Base-by-base conservation (phyloP, 805 yeast species). In the Saccharomycopsis fibuligera region DNA sequence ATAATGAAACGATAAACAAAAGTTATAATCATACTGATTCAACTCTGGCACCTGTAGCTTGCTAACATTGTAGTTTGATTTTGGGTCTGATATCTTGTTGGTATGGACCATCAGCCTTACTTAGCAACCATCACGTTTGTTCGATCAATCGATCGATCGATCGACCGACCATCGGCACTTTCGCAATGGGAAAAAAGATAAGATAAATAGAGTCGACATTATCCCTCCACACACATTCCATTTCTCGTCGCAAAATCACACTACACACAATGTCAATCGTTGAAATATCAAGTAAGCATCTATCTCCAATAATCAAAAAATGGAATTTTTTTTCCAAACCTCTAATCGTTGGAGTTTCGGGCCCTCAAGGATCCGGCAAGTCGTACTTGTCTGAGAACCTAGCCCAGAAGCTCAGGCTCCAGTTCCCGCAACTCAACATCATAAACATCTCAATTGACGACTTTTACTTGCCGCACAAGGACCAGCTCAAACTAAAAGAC, bases 291-390 rank as follows among this genome's bases (percentile, higher is more conserved):
- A 19, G 27, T 14, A 41, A 65, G 24, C 69, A 56, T 56, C 48
- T 74, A 8, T 45, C 50, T 1, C 63, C 67, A 2, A 44, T 59
- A 3, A 52, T 74, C 16, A 53, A 55, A 0, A 19, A 41, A 1
- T 60, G 68, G 60, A 53, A 59, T 31, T 51, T 62, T 51, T 33
- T 63, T 54, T 19, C 45, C 21, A 59, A 54, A 41, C 80, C 83
- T 1, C 54, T 82, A 5, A 66, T 83, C 16, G 62, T 75, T 25
- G 86, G 78, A 35, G 60, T 82, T 2, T 74, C 79, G 46, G 89
- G 88, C 0, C 87, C 90, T 0, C 95, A 85, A 61, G 95, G 95
- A 0, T 78, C 86, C 1, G 95, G 95, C 0, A 85, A 85, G 61
- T 74, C 86, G 3, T 81, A 69, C 51, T 64, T 80, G 2, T 72